These are phyloP conservation scores for Alternaria incomplexa DNA, from an alignment of 2,329 filamentous ascomycete species.

Conservation along the genomic window DNA sequence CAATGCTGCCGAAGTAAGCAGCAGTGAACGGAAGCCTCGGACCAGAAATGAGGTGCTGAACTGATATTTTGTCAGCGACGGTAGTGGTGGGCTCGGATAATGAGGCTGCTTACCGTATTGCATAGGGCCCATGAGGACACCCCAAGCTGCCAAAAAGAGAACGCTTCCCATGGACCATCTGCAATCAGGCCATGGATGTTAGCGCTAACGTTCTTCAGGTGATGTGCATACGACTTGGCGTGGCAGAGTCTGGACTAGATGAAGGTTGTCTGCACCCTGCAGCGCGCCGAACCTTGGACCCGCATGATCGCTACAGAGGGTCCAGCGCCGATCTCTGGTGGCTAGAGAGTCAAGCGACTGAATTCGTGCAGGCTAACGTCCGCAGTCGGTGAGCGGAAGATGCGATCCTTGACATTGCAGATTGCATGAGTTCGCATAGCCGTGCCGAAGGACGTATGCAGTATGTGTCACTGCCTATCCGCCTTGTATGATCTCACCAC, in stretches of 20 bases:
- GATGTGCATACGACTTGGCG: constrained; percentile 32
- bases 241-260: constrained; percentile 37
- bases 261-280: constrained; percentile 40
- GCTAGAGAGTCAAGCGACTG: constrained; percentile 44
- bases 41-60: constrained; percentile 82
- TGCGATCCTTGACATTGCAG: constrained; percentile 24
- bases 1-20: constrained; percentile 93
- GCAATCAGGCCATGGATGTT: constrained; percentile 44
- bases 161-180: constrained; percentile 95
- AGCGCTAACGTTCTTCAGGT: constrained; percentile 38
- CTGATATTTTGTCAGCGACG: constrained; percentile 41
- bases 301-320: constrained; percentile 50
- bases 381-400: constrained; percentile 17
- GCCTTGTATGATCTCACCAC: constrained; percentile 24
- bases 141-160: constrained; percentile 91
- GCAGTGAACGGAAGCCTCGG: constrained; percentile 89
- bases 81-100: constrained; percentile 12
- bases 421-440: constrained; percentile 43
- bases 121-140: constrained; percentile 89
- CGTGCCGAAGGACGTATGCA: constrained; percentile 28
- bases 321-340: constrained; percentile 43
- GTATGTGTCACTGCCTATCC: constrained; percentile 37
- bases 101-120: constrained; percentile 64
- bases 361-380: constrained; percentile 26
- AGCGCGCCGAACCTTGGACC: constrained; percentile 47